These are phyloP conservation scores for Rhododendron simsii DNA, from an alignment of 148 eudicot genomes.

Conservation along the genomic window DNA sequence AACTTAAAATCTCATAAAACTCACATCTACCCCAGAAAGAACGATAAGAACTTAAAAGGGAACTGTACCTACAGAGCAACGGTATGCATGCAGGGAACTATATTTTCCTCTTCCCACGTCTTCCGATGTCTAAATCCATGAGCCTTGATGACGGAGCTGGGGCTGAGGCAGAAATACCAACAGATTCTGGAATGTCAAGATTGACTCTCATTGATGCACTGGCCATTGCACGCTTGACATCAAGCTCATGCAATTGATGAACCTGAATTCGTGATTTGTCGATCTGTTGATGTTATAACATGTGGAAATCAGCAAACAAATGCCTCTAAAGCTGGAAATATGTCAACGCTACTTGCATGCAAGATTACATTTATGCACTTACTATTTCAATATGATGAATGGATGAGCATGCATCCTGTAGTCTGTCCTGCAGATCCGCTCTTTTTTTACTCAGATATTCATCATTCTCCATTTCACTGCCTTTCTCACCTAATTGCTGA, in stretches of 20 bases:
- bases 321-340: not conserved
- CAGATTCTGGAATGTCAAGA: conserved; percentile 93
- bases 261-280: conserved; percentile 47
- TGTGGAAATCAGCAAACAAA: not conserved
- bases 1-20: not conserved
- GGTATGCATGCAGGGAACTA: conserved; percentile 19
- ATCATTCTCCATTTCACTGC: conserved; percentile 58
- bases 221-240: conserved; percentile 45
- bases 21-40: not conserved
- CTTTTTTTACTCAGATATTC: conserved; percentile 68
- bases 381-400: conserved; percentile 75
- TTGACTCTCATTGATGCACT: conserved; percentile 48
- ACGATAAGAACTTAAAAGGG: not conserved
- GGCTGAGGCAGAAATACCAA: conserved; percentile 51
- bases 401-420: conserved; percentile 65
- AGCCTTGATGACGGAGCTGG: conserved; percentile 66
- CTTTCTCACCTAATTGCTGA: conserved; percentile 73
- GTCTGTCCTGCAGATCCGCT: conserved; percentile 67
- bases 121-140: conserved; percentile 60
- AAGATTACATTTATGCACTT: conserved; percentile 20
- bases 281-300: conserved; percentile 37
- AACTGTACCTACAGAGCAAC: not conserved
- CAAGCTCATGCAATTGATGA: conserved; percentile 45
- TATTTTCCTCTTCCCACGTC: conserved; percentile 65
- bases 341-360: not conserved